Base-by-base conservation (phyloP, 2,329 filamentous ascomycete genomes). In the Didymella segeticola region DNA sequence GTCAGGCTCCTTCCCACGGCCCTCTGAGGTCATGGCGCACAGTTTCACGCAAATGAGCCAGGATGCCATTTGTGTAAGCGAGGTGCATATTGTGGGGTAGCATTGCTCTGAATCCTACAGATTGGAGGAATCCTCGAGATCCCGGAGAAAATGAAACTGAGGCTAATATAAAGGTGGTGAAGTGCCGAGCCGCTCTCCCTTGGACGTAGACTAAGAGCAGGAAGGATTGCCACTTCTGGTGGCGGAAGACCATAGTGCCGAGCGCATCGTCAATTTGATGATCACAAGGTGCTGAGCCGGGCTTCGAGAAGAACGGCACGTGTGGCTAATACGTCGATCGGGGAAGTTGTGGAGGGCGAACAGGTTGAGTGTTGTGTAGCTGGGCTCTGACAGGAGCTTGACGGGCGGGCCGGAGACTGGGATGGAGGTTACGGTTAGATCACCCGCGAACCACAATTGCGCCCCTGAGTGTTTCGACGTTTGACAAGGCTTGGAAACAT, bases 21-120 rank as follows among this genome's bases (percentile, higher is more conserved):
- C 19, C n/a, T 23, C 12, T 34, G 23, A 43, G 30, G 37, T 53
- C 50, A 47, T 43, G 31, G 37, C 43, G 43, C 23, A 22, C 22
- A 36, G 50, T 53, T 53, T 47, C 43, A 47, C 31, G 50, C 43
- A 53, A 47, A 53, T 53, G 43, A 53, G 31, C 49, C 27, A 53
- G 37, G 49, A 31, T 53, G 30, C 9, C 9, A 19, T 30, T 2
- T 15, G 10, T 31, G 31, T 27, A 53, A 43, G 23, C 43, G 49
- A 47, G 25, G 9, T 6, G 7, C 14, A 10, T 43, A 22, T 27
- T 53, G 43, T 53, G 43, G 50, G 50, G 43, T 47, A 47, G 17
- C 17, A 8, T n/a, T 20, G 25, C 36, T 25, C 37, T 10, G 19
- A 31, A 43, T 38, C 31, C 37, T 43, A 36, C 23, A 47, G 50